These are phyloP conservation scores for Volutella citrinella DNA, from an alignment of 2,329 filamentous ascomycete species.

Conservation along the genomic window DNA sequence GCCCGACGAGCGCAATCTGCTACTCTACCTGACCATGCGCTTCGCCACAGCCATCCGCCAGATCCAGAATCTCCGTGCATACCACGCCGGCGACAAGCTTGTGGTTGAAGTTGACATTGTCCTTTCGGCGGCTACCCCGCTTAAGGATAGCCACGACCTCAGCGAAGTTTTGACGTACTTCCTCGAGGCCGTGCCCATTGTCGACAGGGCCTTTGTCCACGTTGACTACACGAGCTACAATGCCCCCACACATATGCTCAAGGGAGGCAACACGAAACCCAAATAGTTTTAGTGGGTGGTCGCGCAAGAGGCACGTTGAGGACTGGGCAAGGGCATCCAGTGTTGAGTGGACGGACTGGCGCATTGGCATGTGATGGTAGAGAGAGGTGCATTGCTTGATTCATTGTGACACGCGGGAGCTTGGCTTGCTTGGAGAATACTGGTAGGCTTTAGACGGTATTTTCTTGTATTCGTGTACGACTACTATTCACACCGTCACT, in stretches of 20 bases:
- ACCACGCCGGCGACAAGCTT: conserved; percentile 81
- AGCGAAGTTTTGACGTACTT: conserved; percentile 78
- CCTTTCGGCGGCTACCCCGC: conserved; percentile 68
- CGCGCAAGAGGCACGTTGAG: conserved; percentile 1
- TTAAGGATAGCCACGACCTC: conserved; percentile 80
- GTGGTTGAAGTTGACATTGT: conserved; percentile 82
- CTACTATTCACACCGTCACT: too few relatives aligned
- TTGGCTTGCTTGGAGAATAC: too few relatives aligned
- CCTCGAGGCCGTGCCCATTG: conserved; percentile 77
- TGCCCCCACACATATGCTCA: conserved; percentile 56
- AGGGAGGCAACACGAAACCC: conserved; percentile 22
- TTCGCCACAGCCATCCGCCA: conserved; percentile 85
- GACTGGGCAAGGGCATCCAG: conserved; percentile 2
- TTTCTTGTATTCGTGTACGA: too few relatives aligned
- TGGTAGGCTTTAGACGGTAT: too few relatives aligned
- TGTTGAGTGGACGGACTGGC: too few relatives aligned
- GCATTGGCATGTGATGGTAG: conserved; percentile 11
- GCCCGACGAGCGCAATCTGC: conserved; percentile 77
- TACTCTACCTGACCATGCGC: conserved; percentile 90
- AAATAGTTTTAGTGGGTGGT: conserved; percentile 15
- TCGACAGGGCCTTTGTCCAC: conserved; percentile 70
- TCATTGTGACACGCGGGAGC: too few relatives aligned
- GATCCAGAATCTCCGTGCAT: conserved; percentile 81
- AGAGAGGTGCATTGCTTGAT: neutral
- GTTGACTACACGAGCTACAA: conserved; percentile 63